Base-by-base conservation (phyloP, 495 filamentous ascomycete species). In the Penicillium turbatum region DNA sequence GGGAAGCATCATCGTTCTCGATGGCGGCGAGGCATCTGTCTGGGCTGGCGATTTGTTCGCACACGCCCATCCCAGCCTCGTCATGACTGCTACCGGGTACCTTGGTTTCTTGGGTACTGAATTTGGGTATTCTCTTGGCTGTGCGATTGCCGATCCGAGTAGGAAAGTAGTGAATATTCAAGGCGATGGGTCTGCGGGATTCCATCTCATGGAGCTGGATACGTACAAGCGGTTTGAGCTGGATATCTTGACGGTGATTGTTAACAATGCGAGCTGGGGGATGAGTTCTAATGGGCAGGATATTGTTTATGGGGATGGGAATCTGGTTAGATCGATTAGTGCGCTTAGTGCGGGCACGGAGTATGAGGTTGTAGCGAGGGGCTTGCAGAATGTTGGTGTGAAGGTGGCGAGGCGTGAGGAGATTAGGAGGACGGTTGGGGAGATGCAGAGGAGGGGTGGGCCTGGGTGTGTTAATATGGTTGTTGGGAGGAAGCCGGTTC, bases 201-300 rank as follows among this genome's bases (percentile, higher is more conserved):
- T 68, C 26, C 62, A 68, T 26, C 38, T 68, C 16, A 63, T 65
- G 62, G 65, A 68, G 37, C 56, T 68, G 1, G 65, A 68, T 29
- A 66, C 65, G 19, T 68, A 60, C 39, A 60, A 57, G 32, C 37
- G 65, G 17, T 54, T 65, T 41, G 46, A 57, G 7, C 39, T 68
- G 34, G 52, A 61, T 38, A 56, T 68, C 15, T 19, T 68, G 40
- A 68, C 65, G 0, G 51, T 68, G 10, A 54, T 68, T 2, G 56
- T 68, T 3, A 68, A 68, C 42, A 66, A 68, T 26, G 59, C 54
- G 17, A 56, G 46, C 16, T 65, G 65, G 65, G 65, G 65, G 1
- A 68, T 68, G 65, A 65, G 62, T 31, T 55, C 50, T 9, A 65
- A 68, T 21, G 62, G 65, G 1, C 65, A 68, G 36, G 60, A 66